phyloP scores from a whole-genome alignment of 1,284 basidiomycete genomes.

The Cryptococcus hybrid region DNA sequence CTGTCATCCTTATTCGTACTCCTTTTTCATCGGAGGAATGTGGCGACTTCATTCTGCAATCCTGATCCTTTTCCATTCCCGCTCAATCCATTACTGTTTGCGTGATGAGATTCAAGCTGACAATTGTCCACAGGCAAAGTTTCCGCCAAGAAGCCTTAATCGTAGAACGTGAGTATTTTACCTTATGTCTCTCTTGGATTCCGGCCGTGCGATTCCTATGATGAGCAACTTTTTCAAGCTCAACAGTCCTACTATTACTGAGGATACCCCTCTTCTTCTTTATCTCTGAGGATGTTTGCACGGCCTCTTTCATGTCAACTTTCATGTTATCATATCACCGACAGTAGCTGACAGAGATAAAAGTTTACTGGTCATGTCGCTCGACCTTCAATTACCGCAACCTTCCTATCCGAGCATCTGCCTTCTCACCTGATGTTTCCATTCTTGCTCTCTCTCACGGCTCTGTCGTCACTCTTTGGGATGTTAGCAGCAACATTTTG shows the following conservation, averaged over 20 bases:
- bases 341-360: conserved; percentile 19
- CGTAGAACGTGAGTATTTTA: conserved; percentile 40
- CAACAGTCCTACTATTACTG: conserved; percentile 51
- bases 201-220: conserved; percentile 21
- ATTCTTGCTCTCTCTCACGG: conserved; percentile 75
- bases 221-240: conserved; percentile 51
- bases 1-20: conserved; percentile 32
- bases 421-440: conserved; percentile 85
- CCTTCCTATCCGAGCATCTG: conserved; percentile 62
- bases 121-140: conserved; percentile 32
- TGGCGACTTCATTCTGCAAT: conserved; percentile 52
- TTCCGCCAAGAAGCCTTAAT: conserved; percentile 26
- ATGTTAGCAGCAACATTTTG: conserved; percentile 66
- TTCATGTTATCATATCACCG: background rate
- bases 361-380: conserved; percentile 75
- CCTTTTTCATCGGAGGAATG: conserved; percentile 25
- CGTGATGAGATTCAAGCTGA: conserved; percentile 8
- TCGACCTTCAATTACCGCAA: conserved; percentile 68
- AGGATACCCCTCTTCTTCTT: conserved; percentile 47
- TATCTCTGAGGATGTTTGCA: conserved; percentile 42
- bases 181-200: background rate
- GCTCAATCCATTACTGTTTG: background rate
- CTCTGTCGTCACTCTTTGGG: conserved; percentile 71
- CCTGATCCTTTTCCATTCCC: conserved; percentile 26
- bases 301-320: background rate